Evolutionary conservation across 495 filamentous ascomycete species (phyloP).

Genomic region (Saxispiralis lemnorum): DNA sequence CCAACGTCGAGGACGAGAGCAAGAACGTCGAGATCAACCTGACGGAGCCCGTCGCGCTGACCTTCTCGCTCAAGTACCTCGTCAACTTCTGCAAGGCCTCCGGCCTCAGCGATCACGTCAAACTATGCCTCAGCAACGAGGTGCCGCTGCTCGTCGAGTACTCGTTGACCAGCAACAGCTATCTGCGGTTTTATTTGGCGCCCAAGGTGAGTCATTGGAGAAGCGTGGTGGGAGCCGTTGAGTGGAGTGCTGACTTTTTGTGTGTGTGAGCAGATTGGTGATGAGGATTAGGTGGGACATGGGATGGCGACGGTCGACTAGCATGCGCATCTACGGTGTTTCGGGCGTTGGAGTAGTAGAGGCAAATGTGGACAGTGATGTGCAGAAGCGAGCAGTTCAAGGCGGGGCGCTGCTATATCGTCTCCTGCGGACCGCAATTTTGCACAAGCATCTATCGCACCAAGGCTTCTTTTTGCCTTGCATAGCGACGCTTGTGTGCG

Average conservation of each 20-base stretch:
- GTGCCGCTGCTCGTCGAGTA: slow-evolving; percentile 95
- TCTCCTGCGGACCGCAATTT: no score
- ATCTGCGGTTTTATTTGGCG: slow-evolving; percentile 89
- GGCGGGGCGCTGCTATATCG: no score
- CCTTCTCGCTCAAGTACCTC: slow-evolving; percentile 98
- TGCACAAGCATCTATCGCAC: no score
- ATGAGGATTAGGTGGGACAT: slow-evolving; percentile 1
- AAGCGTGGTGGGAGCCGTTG: not conserved
- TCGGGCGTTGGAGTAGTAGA: no score
- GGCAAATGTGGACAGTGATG: no score
- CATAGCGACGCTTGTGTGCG: no score
- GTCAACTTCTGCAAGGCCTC: slow-evolving; percentile 99
- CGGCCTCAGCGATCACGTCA: slow-evolving; percentile 63
- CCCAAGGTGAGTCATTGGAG: slow-evolving; percentile 54
- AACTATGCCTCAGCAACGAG: slow-evolving; percentile 84
- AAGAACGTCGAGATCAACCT: slow-evolving; percentile 76
- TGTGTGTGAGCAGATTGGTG: not conserved
- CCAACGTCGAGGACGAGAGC: slow-evolving; percentile 77
- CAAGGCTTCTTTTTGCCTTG: no score
- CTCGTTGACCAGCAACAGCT: slow-evolving; percentile 59
- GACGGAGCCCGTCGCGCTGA: slow-evolving; percentile 80
- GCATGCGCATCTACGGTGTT: no score
- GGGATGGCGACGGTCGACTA: no score
- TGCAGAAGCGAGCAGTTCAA: no score
- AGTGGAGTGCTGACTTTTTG: not conserved